phyloP scores from a whole-genome alignment of 2,329 filamentous ascomycete genomes.

The Fusarium lateritium region DNA sequence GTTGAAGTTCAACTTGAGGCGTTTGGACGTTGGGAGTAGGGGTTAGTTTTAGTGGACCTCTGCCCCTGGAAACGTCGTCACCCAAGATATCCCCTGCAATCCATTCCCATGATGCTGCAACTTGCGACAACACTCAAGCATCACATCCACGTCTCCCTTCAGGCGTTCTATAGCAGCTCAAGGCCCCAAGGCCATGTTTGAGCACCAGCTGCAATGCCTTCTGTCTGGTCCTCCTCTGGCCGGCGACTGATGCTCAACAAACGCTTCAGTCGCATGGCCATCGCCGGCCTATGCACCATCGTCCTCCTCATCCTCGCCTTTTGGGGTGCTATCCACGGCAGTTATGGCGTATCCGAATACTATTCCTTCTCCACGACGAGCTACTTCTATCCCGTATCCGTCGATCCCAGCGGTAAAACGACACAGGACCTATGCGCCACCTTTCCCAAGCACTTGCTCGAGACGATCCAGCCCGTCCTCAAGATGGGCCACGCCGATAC shows the following conservation, averaged over 20 bases:
- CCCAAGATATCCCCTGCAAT: constrained; percentile 12
- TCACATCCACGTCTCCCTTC: background rate
- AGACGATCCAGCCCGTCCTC: constrained; percentile 53
- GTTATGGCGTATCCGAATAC: constrained; percentile 46
- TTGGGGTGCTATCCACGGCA: constrained; percentile 45
- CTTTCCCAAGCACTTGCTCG: constrained; percentile 53
- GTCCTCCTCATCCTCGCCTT: constrained; percentile 46
- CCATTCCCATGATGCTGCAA: constrained; percentile 23
- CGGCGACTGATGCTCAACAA: constrained; percentile 52
- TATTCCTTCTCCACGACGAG: constrained; percentile 52
- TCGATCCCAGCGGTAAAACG: constrained; percentile 47
- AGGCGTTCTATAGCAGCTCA: constrained; percentile 6
- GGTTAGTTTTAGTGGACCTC: constrained; percentile 34
- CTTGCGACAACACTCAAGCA: constrained; percentile 16
- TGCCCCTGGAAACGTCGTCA: constrained; percentile 26
- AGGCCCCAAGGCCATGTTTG: constrained; percentile 46
- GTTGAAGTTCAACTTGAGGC: constrained; percentile 3
- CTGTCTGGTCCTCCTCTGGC: constrained; percentile 47
- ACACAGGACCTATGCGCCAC: constrained; percentile 51
- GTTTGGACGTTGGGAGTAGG: constrained; percentile 3
- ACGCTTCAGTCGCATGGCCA: constrained; percentile 51
- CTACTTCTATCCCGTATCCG: constrained; percentile 50
- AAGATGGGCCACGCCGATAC: constrained; percentile 54
- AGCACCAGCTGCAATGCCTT: constrained; percentile 44
- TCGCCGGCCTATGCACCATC: constrained; percentile 44